Conservation (phyloP, 345 rosid species). For the Euclidium syriacum region DNA sequence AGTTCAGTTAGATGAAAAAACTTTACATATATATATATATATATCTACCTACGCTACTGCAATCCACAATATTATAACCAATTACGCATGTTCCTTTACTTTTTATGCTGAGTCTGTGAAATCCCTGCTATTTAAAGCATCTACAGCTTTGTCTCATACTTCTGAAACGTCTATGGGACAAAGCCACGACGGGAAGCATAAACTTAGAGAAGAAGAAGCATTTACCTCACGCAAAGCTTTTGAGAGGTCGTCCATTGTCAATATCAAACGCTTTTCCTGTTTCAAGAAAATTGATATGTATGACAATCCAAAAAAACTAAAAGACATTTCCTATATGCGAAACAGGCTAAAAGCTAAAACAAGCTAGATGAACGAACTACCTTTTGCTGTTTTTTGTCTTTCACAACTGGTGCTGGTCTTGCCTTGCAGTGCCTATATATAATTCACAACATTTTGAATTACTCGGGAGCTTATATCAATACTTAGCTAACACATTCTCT, state of each 20-base stretch:
- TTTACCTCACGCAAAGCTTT: constrained; percentile 84
- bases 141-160: background rate
- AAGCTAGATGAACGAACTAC: constrained; percentile 33
- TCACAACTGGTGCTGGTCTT: constrained; percentile 70
- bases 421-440: constrained; percentile 85
- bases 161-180: background rate
- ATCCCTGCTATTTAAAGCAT: background rate
- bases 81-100: background rate
- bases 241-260: constrained; percentile 93
- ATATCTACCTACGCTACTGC: background rate
- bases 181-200: background rate
- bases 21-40: background rate
- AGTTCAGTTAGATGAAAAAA: background rate
- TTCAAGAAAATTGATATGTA: background rate
- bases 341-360: background rate
- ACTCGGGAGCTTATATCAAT: background rate
- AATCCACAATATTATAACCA: background rate
- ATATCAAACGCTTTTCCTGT: constrained; percentile 83
- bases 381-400: constrained; percentile 98
- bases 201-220: background rate
- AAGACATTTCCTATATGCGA: background rate
- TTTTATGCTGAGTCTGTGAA: background rate
- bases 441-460: constrained; percentile 8
- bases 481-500: background rate
- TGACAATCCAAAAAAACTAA: background rate